These are phyloP conservation scores for Rheum nobile DNA, from an alignment of 148 eudicot species.

Conservation along the genomic window DNA sequence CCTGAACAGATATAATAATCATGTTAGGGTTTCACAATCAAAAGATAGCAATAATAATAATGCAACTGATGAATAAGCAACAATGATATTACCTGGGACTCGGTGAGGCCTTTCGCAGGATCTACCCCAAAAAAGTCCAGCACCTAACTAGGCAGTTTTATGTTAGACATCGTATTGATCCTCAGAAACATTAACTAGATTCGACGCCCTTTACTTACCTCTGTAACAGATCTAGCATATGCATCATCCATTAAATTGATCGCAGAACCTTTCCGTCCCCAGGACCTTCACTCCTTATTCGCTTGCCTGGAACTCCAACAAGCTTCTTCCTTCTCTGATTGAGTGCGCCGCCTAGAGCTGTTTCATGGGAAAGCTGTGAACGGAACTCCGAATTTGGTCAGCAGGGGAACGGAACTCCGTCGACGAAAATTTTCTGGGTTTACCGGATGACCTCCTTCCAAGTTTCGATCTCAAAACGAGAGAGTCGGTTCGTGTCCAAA, in stretches of 20 bases:
- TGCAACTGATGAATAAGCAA: neutral
- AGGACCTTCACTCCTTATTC: neutral
- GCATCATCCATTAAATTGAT: conserved; percentile 72
- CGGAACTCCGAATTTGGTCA: too few species aligned
- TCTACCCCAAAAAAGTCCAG: conserved; percentile 70
- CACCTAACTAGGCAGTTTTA: conserved; percentile 32
- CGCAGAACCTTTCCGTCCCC: conserved; percentile 1
- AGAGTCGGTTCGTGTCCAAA: too few species aligned
- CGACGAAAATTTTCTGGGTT: too few species aligned
- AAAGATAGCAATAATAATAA: neutral
- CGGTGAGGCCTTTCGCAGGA: conserved; percentile 69
- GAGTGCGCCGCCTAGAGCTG: too few species aligned
- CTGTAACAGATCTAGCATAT: conserved; percentile 63
- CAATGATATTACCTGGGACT: conserved; percentile 48
- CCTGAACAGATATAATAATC: conserved; percentile 29
- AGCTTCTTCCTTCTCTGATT: too few species aligned
- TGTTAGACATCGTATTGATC: neutral
- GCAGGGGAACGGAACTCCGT: too few species aligned
- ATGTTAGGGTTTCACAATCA: neutral
- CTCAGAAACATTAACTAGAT: neutral
- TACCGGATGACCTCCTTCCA: too few species aligned
- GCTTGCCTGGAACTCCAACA: too few species aligned
- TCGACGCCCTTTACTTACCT: conserved; percentile 29
- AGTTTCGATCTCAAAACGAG: too few species aligned
- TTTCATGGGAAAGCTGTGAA: too few species aligned